A percentile compares a stretch with the other conserved stretches of the same genome.
Conservation (phyloP, 1,284 basidiomycete genomes). For the Malassezia globosa region DNA sequence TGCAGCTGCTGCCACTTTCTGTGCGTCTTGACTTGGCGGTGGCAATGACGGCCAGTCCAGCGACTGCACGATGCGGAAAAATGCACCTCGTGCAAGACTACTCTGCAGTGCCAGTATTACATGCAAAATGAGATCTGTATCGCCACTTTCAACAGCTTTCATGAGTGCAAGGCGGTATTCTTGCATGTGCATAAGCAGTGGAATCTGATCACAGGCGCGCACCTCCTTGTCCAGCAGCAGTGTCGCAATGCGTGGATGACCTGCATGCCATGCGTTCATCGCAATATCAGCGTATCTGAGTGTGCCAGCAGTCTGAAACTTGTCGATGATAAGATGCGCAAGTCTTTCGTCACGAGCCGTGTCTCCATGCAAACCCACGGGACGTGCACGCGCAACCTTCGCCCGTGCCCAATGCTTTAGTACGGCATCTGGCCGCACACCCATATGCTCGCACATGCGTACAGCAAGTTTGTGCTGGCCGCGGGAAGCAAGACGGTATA, state of each 20-base stretch:
- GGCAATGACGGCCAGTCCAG: conserved; percentile 21
- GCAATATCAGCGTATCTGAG: conserved; percentile 94
- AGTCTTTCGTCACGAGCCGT: conserved; percentile 58
- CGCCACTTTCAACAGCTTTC: conserved; percentile 86
- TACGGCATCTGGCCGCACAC: conserved; percentile 71
- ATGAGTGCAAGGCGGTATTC: conserved; percentile 75
- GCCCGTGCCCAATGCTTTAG: conserved; percentile 91
- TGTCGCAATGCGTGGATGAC: conserved; percentile 71
- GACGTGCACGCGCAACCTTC: conserved; percentile 65
- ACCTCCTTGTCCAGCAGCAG: conserved; percentile 85
- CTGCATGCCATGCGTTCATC: conserved; percentile 81
- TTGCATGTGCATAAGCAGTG: conserved; percentile 81
- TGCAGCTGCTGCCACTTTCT: conserved; percentile 7
- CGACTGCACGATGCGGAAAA: conserved; percentile 79
- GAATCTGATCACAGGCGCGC: conserved; percentile 82
- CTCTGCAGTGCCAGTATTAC: conserved; percentile 52
- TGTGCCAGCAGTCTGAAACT: conserved; percentile 15
- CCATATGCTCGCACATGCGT: conserved; percentile 74
- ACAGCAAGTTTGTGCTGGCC: conserved; percentile 84
- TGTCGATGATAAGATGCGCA: conserved; percentile 16
- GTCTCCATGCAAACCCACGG: conserved; percentile 17
- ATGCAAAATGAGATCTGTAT: conserved; percentile 63
- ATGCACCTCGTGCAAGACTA: conserved; percentile 72
- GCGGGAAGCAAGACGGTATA: conserved; percentile 70
- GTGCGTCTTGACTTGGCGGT: conserved; percentile 12